phyloP scores from a whole-genome alignment of 2,329 filamentous ascomycete species.

The Colletotrichum costaricense region DNA sequence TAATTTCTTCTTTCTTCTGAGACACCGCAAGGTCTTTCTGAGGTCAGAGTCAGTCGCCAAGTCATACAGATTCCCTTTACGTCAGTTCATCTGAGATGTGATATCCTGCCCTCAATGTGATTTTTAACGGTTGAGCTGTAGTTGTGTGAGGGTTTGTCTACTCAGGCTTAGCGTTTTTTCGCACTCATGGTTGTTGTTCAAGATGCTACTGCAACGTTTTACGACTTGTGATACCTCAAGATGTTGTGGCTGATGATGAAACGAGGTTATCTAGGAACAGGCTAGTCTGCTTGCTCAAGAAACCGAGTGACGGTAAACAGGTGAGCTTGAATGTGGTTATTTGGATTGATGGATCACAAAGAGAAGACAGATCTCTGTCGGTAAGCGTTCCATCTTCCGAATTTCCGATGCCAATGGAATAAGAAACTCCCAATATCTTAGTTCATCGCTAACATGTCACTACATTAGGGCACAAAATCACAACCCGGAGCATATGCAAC shows the following conservation, averaged over 20 bases:
- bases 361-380: no score
- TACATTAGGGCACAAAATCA: neutral
- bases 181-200: neutral
- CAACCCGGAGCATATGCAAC: neutral
- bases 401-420: neutral
- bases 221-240: neutral
- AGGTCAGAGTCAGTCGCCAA: conserved; percentile 35
- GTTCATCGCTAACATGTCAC: neutral
- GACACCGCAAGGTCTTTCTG: conserved; percentile 34
- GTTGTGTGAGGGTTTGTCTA: neutral
- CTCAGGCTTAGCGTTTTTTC: neutral
- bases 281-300: neutral
- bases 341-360: no score
- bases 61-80: conserved; percentile 36
- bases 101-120: conserved; percentile 16
- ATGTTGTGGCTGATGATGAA: neutral
- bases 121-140: conserved; percentile 17
- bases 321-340: no score
- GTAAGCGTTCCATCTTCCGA: neutral
- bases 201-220: neutral
- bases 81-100: conserved; percentile 24
- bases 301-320: no score
- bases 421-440: neutral
- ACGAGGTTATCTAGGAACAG: neutral
- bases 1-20: conserved; percentile 39